Base-by-base conservation (phyloP, 2,329 filamentous ascomycete species). In the Mollisiaceae sp. region DNA sequence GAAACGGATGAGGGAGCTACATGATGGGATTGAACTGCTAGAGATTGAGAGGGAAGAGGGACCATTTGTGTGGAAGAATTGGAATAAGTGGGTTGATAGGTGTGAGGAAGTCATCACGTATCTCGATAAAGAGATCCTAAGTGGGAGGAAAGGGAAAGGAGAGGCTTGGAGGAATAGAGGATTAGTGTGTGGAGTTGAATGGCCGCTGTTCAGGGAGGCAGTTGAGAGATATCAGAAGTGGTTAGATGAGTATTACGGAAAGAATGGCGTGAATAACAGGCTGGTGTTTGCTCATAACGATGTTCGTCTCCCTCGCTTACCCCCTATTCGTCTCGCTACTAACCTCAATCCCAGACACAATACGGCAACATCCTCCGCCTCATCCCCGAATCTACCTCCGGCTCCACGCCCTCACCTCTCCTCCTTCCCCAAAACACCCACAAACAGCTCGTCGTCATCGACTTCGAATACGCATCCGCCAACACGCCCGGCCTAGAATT, bases 201-300 rank as follows among this genome's bases (percentile, higher is more conserved):
- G 94, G 94, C 80, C 86, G 6, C 78, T 85, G 22, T 98, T 99
- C 80, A 88, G 88, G 67, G 82, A 83, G 50, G 85, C 88, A 39
- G 88, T 97, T 38, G 86, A 91, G 24, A 91, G 87, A 73, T 97
- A 97, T 77, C 87, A 93, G 18, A 80, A 82, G 22, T 91, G 90
- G 82, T 79, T 98, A n/a, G 80, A 89, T 60, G 83, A 85, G 45
- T 85, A 87, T 72, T 95, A 94, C 77, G 91, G 88, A 1, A 75
- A 82, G 4, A 79, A 86, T 39, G 86, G 85, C 58, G 83, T 98
- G 63, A 90, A 90, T 60, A 85, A 91, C 56, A 85, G 87, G 62
- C 85, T 99, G 12, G 89, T 97, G 0, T 99, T 99, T 82, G 92
- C 93, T n/a, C 95, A 99, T 77, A 97, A 97, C 74, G 95, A 99